These are phyloP conservation scores for Nothopassalora personata DNA, from an alignment of 2,329 filamentous ascomycete genomes.

Conservation along the genomic window DNA sequence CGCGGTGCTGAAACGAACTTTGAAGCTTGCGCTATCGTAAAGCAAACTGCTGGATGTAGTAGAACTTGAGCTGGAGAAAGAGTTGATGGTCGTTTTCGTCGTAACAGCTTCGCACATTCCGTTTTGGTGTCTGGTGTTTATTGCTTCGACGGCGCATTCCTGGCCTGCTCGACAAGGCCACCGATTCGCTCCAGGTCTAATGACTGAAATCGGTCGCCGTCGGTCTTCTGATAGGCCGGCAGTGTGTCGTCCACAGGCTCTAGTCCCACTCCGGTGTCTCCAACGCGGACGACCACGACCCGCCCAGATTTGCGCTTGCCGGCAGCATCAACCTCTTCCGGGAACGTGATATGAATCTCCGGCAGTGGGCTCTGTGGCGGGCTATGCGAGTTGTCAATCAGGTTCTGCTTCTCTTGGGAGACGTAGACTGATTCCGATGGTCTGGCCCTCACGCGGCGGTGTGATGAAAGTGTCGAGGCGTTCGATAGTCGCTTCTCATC, in stretches of 20 bases:
- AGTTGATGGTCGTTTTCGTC: constrained; percentile 20
- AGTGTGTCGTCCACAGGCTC: constrained; percentile 71
- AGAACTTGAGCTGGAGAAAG: constrained; percentile 13
- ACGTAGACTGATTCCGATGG: constrained; percentile 63
- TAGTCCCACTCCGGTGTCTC: constrained; percentile 80
- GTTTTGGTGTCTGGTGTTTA: constrained; percentile 5
- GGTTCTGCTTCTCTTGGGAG: constrained; percentile 72
- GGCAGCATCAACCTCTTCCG: constrained; percentile 80
- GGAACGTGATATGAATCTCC: constrained; percentile 97
- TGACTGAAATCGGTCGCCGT: constrained; percentile 73
- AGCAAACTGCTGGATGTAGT: constrained; percentile 8
- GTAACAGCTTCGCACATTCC: constrained; percentile 16
- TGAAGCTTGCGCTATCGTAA: constrained; percentile 11
- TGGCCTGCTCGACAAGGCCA: constrained; percentile 80
- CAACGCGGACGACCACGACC: constrained; percentile 85
- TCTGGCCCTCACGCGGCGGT: constrained; percentile 55
- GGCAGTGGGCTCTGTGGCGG: constrained; percentile 77
- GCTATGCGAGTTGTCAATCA: constrained; percentile 69
- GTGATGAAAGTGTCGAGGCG: constrained; percentile 40
- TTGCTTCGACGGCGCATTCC: constrained; percentile 17
- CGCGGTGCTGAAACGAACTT: constrained; percentile 1
- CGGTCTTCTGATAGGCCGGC: constrained; percentile 82
- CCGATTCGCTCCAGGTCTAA: constrained; percentile 93
- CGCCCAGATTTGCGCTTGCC: constrained; percentile 78
- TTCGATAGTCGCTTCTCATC: constrained; percentile 52